These are phyloP conservation scores for Centaurea solstitialis DNA, from an alignment of 129 eudicot genomes.

Conservation along the genomic window DNA sequence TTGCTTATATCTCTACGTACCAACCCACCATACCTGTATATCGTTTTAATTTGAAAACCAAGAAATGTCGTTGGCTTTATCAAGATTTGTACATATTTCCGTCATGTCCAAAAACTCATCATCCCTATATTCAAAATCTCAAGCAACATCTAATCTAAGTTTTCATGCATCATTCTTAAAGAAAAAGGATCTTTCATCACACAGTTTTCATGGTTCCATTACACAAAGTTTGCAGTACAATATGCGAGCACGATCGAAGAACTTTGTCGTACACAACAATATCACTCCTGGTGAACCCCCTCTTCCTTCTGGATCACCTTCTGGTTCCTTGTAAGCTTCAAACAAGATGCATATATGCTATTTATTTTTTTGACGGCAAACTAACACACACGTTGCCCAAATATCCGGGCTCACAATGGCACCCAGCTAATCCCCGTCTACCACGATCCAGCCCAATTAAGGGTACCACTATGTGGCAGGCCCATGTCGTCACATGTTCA, in stretches of 20 bases:
- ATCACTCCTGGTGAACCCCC: constrained; percentile 5
- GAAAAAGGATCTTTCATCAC: neutral
- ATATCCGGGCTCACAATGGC: no score
- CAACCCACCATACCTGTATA: neutral
- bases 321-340: constrained; percentile 25
- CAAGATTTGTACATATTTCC: neutral
- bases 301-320: constrained; percentile 17
- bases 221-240: neutral
- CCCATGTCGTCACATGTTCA: no score
- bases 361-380: no score
- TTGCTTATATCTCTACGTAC: neutral
- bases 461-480: no score
- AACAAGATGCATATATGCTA: neutral
- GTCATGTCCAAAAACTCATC: neutral
- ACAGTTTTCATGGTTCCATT: neutral
- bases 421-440: no score
- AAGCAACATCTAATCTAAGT: neutral
- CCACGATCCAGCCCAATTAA: no score
- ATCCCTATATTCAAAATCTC: neutral
- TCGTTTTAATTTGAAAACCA: neutral
- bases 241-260: neutral
- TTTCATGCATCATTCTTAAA: neutral
- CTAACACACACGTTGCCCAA: no score
- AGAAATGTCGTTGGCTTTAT: neutral
- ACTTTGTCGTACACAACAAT: neutral